Conservation (phyloP, 23 red algal species). For the Gracilaria gracilis region DNA sequence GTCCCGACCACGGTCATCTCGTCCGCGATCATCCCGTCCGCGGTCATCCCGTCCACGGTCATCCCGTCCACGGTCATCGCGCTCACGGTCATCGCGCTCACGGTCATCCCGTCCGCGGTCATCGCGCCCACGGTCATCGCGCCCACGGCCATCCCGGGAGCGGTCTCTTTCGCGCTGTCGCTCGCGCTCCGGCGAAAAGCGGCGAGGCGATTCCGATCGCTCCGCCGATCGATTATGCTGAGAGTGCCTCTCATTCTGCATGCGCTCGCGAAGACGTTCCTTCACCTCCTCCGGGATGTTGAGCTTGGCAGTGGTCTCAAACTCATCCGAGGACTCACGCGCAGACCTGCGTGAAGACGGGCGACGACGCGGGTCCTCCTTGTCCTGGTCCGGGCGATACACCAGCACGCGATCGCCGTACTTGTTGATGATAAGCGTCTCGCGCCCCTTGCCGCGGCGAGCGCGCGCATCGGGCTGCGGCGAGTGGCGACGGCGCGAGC, state of each 20-base stretch:
- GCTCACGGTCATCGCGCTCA: conserved; percentile 11
- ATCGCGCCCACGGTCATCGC: neutral
- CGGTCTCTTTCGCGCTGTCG: conserved; percentile 24
- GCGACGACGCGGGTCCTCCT: neutral
- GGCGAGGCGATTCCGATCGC: conserved; percentile 1
- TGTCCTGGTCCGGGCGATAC: conserved; percentile 33
- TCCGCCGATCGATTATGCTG: conserved; percentile 15
- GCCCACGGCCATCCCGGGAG: neutral
- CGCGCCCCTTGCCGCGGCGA: neutral
- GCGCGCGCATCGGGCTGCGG: conserved; percentile 22
- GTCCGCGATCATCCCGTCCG: neutral
- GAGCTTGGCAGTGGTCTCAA: conserved; percentile 27
- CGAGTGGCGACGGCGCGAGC: conserved; percentile 1
- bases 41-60: conserved; percentile 15
- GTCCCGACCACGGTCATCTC: conserved; percentile 6
- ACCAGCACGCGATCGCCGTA: conserved; percentile 33
- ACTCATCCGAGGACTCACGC: conserved; percentile 25
- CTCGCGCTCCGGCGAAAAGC: conserved; percentile 25
- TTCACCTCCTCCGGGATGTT: conserved; percentile 52
- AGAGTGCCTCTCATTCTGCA: conserved; percentile 43
- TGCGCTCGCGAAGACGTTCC: conserved; percentile 45
- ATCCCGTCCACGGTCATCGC: neutral
- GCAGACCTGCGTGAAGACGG: neutral
- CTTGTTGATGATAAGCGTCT: conserved; percentile 42
- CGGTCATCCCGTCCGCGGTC: conserved; percentile 1